A percentile compares a stretch with the other conserved stretches of the same genome.
phyloP scores from a whole-genome alignment of 345 rosid species.

The Kandelia obovata region DNA sequence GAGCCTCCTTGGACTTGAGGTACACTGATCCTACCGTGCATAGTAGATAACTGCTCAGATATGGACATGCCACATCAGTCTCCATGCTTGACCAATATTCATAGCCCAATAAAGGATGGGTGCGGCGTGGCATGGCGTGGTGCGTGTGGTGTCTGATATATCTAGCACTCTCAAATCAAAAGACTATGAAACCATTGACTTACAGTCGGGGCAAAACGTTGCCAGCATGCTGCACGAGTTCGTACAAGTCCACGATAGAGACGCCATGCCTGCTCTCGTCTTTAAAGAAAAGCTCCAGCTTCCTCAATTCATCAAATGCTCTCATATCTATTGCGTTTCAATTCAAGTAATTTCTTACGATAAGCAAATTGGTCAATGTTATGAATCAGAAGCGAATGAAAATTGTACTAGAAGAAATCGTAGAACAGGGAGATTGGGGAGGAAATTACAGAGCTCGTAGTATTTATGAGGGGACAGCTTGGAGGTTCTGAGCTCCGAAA shows the following conservation, averaged over 20 bases:
- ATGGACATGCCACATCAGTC: neutral
- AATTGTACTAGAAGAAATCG: neutral
- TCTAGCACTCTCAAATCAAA: neutral
- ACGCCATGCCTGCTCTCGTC: constrained; percentile 33
- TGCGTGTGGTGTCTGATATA: too few relatives aligned
- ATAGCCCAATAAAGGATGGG: too few relatives aligned
- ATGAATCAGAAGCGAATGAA: neutral
- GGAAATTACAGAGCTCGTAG: constrained; percentile 24
- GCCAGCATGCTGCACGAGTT: constrained; percentile 29
- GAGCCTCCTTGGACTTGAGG: constrained; percentile 92
- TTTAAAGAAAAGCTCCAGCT: constrained; percentile 30
- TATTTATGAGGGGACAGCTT: constrained; percentile 34
- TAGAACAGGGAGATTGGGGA: neutral
- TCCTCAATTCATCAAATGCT: constrained; percentile 32
- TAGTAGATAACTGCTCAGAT: constrained; percentile 65
- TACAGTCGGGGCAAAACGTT: constrained; percentile 26
- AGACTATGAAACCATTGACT: neutral
- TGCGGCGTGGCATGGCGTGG: too few relatives aligned
- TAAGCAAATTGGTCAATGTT: too few relatives aligned
- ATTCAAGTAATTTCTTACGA: too few relatives aligned
- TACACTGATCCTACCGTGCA: constrained; percentile 97
- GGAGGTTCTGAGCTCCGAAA: constrained; percentile 32
- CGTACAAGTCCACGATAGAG: constrained; percentile 28
- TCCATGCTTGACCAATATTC: neutral
- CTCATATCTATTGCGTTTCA: constrained; percentile 23